These are phyloP conservation scores for Lentinula aciculospora DNA, from an alignment of 768 basidiomycete genomes.

Conservation along the genomic window DNA sequence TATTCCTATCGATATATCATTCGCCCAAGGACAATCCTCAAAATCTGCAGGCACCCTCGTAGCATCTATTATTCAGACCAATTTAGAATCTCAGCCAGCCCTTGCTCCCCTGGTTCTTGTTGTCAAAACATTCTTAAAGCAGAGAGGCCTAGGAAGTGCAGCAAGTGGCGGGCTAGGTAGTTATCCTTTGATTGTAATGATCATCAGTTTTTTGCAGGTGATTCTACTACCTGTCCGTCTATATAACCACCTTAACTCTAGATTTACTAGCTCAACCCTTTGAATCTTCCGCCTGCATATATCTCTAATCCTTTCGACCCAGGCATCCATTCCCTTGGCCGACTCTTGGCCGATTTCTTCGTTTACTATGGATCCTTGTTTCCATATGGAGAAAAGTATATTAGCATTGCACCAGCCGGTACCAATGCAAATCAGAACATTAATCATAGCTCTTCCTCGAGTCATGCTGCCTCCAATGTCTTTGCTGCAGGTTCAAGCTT, in stretches of 20 bases:
- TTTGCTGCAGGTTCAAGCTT: neutral
- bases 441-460: no score
- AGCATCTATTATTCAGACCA: constrained; percentile 43
- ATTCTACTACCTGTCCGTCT: neutral
- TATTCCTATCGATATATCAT: constrained; percentile 58
- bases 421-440: neutral
- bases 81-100: constrained; percentile 51
- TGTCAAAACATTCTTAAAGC: constrained; percentile 56
- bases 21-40: constrained; percentile 21
- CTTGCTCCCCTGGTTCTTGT: constrained; percentile 54
- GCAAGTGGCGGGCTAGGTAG: constrained; percentile 58
- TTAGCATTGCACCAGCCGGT: constrained; percentile 23
- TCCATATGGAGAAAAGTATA: constrained; percentile 32
- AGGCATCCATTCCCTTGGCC: constrained; percentile 39
- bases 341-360: constrained; percentile 59
- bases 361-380: constrained; percentile 53
- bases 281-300: constrained; percentile 40
- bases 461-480: neutral
- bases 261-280: constrained; percentile 49
- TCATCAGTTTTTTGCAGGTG: constrained; percentile 67
- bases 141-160: constrained; percentile 57
- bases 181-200: constrained; percentile 59
- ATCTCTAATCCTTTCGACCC: constrained; percentile 40
- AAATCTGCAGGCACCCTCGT: constrained; percentile 21
- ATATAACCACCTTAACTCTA: neutral